phyloP scores from a whole-genome alignment of 306 rosid genomes.

The Casuarina equisetifolia region DNA sequence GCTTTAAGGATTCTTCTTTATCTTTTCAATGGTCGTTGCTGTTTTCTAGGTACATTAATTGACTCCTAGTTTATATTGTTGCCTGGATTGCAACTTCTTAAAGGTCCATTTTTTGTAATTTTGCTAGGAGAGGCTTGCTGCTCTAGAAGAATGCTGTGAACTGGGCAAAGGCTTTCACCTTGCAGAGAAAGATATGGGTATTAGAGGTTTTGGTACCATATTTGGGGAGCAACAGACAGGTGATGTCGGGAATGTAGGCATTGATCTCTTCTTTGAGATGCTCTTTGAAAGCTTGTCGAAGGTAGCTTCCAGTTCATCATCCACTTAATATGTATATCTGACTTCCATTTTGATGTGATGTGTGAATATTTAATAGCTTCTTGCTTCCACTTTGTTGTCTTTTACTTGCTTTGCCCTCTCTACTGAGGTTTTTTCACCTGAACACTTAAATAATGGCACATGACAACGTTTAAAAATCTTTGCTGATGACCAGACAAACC shows the following conservation, averaged over 20 bases:
- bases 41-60: constrained; percentile 10
- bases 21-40: background rate
- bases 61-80: constrained; percentile 21
- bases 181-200: constrained; percentile 97
- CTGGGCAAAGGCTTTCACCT: constrained; percentile 99
- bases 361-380: constrained; percentile 16
- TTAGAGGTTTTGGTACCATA: constrained; percentile 93
- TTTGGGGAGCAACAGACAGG: constrained; percentile 97
- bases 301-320: constrained; percentile 42
- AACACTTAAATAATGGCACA: background rate
- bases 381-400: background rate
- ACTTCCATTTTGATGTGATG: background rate
- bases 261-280: constrained; percentile 97
- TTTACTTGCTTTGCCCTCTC: constrained; percentile 18
- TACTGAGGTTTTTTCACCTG: background rate
- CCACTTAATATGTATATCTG: constrained; percentile 12
- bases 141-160: constrained; percentile 91
- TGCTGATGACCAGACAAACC: background rate
- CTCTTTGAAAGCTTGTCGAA: constrained; percentile 97
- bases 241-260: constrained; percentile 94
- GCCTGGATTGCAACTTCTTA: constrained; percentile 21
- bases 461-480: background rate
- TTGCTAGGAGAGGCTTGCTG: constrained; percentile 81
- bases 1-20: background rate
- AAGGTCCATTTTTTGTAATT: constrained; percentile 38